Evolutionary conservation across 371 early-diverging fungal species (phyloP).

Genomic region (Mucor mucedo): DNA sequence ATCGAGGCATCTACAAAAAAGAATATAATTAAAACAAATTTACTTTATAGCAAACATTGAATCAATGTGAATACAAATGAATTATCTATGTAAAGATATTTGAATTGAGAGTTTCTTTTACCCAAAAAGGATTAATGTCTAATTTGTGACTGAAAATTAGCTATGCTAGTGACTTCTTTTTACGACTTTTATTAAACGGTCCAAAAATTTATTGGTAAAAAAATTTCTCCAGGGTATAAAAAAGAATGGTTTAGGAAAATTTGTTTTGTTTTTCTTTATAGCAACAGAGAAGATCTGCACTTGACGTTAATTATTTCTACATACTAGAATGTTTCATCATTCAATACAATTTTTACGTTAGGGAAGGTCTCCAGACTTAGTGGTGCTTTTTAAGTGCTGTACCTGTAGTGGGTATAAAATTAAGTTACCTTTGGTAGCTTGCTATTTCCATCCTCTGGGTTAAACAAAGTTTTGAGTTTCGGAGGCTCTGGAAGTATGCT

Average conservation of each 20-base stretch:
- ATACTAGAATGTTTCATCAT: constrained; percentile 34
- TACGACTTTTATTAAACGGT: too few species aligned
- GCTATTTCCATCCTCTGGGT: constrained; percentile 15
- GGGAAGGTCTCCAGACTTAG: constrained; percentile 38
- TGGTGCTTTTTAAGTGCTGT: constrained; percentile 18
- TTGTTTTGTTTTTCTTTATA: constrained; percentile 20
- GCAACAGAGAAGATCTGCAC: constrained; percentile 38
- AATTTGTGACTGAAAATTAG: too few species aligned
- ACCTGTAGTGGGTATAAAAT: constrained; percentile 29
- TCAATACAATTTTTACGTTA: constrained; percentile 28
- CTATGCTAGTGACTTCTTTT: too few species aligned
- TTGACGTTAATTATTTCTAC: constrained; percentile 28
- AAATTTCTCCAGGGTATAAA: background rate
- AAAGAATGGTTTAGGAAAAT: background rate
- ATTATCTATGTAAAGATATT: too few species aligned
- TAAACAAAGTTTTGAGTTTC: constrained; percentile 22
- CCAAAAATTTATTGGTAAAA: too few species aligned
- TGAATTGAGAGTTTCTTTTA: too few species aligned
- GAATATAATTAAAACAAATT: too few species aligned
- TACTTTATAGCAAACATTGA: too few species aligned
- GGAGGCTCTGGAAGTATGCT: constrained; percentile 17
- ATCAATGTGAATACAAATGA: too few species aligned
- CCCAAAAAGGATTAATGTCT: too few species aligned
- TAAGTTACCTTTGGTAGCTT: constrained; percentile 16
- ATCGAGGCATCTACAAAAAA: too few species aligned